Evolutionary conservation across 2,329 filamentous ascomycete species (phyloP).

Genomic region (Fusarium austroafricanum): DNA sequence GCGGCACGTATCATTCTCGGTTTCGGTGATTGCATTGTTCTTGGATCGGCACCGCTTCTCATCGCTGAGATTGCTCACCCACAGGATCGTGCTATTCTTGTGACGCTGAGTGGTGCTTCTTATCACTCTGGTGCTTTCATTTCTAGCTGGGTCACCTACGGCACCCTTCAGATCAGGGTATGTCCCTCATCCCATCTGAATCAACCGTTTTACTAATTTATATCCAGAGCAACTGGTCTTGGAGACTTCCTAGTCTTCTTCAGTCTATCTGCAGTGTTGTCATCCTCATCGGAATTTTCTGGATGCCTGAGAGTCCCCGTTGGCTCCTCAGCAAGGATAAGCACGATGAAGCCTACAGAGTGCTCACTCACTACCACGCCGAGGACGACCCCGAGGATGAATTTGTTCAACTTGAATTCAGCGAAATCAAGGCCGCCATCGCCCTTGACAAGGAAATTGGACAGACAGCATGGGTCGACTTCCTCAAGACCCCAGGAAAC

Average conservation of each 20-base stretch:
- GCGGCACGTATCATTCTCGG: slow-evolving; percentile 23
- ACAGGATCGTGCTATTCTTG: slow-evolving; percentile 21
- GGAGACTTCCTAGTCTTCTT: slow-evolving; percentile 10
- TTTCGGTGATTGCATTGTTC: slow-evolving; percentile 13
- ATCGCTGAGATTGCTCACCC: slow-evolving; percentile 15
- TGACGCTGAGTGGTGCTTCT: slow-evolving; percentile 7
- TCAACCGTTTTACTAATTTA: background rate
- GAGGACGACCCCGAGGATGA: slow-evolving; percentile 23
- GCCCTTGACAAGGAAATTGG: slow-evolving; percentile 33
- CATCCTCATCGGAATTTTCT: slow-evolving; percentile 13
- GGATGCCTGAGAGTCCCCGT: slow-evolving; percentile 38
- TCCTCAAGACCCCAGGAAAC: slow-evolving; percentile 45
- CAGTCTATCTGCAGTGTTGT: slow-evolving; percentile 31
- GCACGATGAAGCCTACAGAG: slow-evolving; percentile 27
- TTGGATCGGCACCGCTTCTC: slow-evolving; percentile 13
- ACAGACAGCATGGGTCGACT: slow-evolving; percentile 30
- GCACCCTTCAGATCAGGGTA: slow-evolving; percentile 20
- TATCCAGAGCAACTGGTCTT: slow-evolving; percentile 4
- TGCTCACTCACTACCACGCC: slow-evolving; percentile 35
- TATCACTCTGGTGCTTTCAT: slow-evolving; percentile 21
- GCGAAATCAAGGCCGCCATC: slow-evolving; percentile 33
- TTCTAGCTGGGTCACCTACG: slow-evolving; percentile 19
- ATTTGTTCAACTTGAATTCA: slow-evolving; percentile 30
- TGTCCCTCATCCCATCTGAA: background rate
- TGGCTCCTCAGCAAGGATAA: slow-evolving; percentile 41